phyloP scores from a whole-genome alignment of 2,329 filamentous ascomycete species.

The Sclerotinia spermophila region DNA sequence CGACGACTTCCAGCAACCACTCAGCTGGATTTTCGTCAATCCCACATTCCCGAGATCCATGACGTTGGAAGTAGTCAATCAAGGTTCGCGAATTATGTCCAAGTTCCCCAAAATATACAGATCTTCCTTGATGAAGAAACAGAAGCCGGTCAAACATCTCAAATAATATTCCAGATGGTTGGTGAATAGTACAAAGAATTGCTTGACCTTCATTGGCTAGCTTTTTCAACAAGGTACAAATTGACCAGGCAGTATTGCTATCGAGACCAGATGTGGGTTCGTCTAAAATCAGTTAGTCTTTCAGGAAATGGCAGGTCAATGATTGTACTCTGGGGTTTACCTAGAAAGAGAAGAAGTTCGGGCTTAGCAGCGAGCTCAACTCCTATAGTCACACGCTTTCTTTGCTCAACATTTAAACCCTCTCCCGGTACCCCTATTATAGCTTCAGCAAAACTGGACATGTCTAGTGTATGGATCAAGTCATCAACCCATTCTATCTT shows the following conservation, averaged over 20 bases:
- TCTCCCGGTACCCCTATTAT: conserved; percentile 58
- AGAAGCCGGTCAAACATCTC: conserved; percentile 80
- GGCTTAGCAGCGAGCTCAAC: conserved; percentile 52
- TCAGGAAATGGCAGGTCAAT: neutral
- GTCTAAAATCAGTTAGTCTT: conserved; percentile 46
- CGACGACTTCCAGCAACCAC: conserved; percentile 47
- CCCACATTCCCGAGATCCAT: conserved; percentile 62
- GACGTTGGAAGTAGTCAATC: conserved; percentile 65
- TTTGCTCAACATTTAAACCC: conserved; percentile 56
- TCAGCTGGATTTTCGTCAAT: conserved; percentile 71
- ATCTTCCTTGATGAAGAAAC: conserved; percentile 70
- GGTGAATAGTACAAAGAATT: conserved; percentile 91
- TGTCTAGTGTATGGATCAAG: conserved; percentile 58
- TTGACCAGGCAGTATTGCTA: conserved; percentile 86
- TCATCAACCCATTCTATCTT: conserved; percentile 74
- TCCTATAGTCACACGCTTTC: conserved; percentile 56
- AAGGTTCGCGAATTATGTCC: conserved; percentile 42
- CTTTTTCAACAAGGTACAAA: conserved; percentile 79
- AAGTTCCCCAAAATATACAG: conserved; percentile 74
- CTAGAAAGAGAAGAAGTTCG: conserved; percentile 51
- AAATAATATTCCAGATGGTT: conserved; percentile 88
- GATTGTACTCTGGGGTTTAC: no score
- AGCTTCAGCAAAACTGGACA: conserved; percentile 62
- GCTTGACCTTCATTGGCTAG: conserved; percentile 82
- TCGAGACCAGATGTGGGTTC: conserved; percentile 92